These are phyloP conservation scores for Albifimbria verrucaria DNA, from an alignment of 2,329 filamentous ascomycete genomes.

Conservation along the genomic window DNA sequence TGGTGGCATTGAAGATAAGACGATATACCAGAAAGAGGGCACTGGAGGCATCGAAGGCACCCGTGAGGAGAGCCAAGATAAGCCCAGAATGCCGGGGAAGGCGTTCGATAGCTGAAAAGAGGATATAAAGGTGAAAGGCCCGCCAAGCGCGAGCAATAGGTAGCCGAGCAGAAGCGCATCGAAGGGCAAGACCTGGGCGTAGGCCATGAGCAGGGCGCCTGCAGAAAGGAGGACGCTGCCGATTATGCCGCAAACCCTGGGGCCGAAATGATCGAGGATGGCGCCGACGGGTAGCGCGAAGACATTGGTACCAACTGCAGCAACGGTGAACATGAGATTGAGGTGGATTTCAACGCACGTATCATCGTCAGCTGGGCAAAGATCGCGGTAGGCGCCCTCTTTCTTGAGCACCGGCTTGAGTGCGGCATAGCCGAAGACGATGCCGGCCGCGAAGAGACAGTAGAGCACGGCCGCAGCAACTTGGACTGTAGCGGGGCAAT, in stretches of 20 bases:
- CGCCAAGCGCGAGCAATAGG: constrained; percentile 72
- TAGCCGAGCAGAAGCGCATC: constrained; percentile 76
- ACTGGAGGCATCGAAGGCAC: constrained; percentile 80
- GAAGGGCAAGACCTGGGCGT: constrained; percentile 53
- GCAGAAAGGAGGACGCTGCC: constrained; percentile 63
- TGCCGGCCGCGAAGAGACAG: constrained; percentile 73
- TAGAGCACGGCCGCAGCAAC: constrained; percentile 24
- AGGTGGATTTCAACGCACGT: constrained; percentile 57
- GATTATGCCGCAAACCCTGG: constrained; percentile 69
- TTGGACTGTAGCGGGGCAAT: constrained; percentile 18
- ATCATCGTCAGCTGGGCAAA: constrained; percentile 44
- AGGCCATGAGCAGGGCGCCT: constrained; percentile 72
- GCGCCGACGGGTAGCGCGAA: constrained; percentile 82
- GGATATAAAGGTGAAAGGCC: constrained; percentile 78
- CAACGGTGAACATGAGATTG: constrained; percentile 91
- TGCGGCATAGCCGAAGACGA: constrained; percentile 82
- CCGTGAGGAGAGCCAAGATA: constrained; percentile 77
- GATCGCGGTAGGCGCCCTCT: constrained; percentile 67
- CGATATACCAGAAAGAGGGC: constrained; percentile 75
- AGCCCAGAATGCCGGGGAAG: constrained; percentile 74
- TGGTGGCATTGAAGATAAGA: constrained; percentile 61
- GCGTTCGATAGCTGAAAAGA: constrained; percentile 83
- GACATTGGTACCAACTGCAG: constrained; percentile 84
- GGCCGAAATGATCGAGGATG: constrained; percentile 79
- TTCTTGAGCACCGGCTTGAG: constrained; percentile 76